Evolutionary conservation across 768 basidiomycete species (phyloP), one percentile per base, ranked within the genome.

Genomic region (Boletales sp.): DNA sequence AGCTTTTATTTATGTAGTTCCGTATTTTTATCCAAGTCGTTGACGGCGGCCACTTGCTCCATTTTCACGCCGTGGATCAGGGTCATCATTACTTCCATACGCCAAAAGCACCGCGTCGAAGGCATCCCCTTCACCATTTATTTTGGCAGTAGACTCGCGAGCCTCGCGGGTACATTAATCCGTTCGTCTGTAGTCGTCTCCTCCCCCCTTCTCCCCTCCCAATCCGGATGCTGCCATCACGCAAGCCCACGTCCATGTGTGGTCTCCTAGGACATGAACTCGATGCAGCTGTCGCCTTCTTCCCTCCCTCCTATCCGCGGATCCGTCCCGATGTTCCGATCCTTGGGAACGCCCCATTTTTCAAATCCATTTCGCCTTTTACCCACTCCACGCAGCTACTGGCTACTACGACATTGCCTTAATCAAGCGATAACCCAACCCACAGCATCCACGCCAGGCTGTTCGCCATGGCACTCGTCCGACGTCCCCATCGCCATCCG

Each of bases 51-150:
- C 64, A 56, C 21, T 32, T 40, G 19, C 40, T 48, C 27, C 40
- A 45, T 42, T 67, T 60, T 56, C 65, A 62, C 63, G 45, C 62
- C 59, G 57, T 64, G 62, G 65, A 57, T 63, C 64, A 62, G 67
- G 64, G 50, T 65, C 56, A 60, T 47, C 46, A 48, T 43, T 61
- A 52, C 29, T 43, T 48, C 66, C 59, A 18, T 50, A 13, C 51
- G 43, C 44, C 49, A 32, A 67, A 68, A 66, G 61, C 57, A 57
- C 64, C 62, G 62, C 35, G 50, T 66, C 65, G 65, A 66, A 61
- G 65, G 27, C 30, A 40, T 42, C 51, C 52, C 43, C 50, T 12
- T 24, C 24, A 41, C 31, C 19, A 37, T 52, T 52, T 59, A 67
- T 68, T 66, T 62, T 66, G 59, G 57, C 41, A 50, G 29, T 42